Evolutionary conservation across 345 rosid species (phyloP).

Genomic region (Combretum micranthum): DNA sequence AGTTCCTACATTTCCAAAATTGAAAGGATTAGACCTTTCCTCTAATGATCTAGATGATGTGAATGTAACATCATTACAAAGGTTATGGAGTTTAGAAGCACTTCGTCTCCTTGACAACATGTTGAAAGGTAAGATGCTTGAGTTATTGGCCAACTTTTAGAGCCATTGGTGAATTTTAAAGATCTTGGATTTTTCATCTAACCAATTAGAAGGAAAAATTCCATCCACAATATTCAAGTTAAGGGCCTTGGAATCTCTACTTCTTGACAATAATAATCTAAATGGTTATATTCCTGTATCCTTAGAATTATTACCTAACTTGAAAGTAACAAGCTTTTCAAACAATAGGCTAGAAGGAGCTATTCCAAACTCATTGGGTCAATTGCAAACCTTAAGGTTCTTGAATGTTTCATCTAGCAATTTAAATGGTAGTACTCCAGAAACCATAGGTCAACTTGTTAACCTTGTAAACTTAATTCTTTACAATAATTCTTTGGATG

Average conservation of each 20-base stretch:
- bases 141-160: too few relatives aligned
- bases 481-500: slow-evolving; percentile 4
- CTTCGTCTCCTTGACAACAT: too few relatives aligned
- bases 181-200: slow-evolving; percentile 1
- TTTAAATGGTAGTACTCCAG: not conserved
- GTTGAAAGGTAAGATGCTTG: too few relatives aligned
- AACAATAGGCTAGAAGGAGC: not conserved
- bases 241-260: not conserved
- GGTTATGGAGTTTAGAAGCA: not conserved
- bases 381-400: not conserved
- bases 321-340: not conserved
- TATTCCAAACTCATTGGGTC: not conserved
- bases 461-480: not conserved
- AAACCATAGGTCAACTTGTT: not conserved
- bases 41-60: too few relatives aligned
- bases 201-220: not conserved
- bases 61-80: not conserved
- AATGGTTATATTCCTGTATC: not conserved
- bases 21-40: too few relatives aligned
- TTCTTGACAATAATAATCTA: not conserved
- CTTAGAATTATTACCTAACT: not conserved
- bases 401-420: not conserved
- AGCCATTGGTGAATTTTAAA: not conserved
- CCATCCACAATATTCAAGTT: not conserved
- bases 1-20: too few relatives aligned